Evolutionary conservation across 345 rosid genomes (phyloP).

Genomic region (Reutealis trisperma): DNA sequence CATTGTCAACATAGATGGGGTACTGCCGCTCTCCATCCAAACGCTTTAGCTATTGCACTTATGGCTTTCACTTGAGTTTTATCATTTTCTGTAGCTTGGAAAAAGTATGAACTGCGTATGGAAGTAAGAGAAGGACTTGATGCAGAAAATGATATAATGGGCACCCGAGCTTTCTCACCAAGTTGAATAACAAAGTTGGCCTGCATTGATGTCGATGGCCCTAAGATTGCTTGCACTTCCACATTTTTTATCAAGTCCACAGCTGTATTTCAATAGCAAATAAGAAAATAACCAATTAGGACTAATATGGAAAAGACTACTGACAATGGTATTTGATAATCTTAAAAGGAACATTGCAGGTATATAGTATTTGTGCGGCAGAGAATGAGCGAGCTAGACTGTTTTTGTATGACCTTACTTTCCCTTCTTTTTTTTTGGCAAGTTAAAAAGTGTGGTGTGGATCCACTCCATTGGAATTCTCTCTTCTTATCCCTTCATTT

Average conservation of each 20-base stretch:
- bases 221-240: slow-evolving; percentile 55
- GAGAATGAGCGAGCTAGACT: too few species aligned
- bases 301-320: too few species aligned
- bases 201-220: slow-evolving; percentile 53
- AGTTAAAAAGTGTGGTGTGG: too few species aligned
- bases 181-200: slow-evolving; percentile 36
- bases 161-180: slow-evolving; percentile 28
- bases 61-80: slow-evolving; percentile 45
- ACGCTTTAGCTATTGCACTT: slow-evolving; percentile 25
- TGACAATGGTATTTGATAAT: too few species aligned
- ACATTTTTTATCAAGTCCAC: slow-evolving; percentile 44
- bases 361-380: too few species aligned
- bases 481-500: too few species aligned
- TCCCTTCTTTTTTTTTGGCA: too few species aligned
- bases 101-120: slow-evolving; percentile 32
- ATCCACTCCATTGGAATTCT: too few species aligned
- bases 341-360: too few species aligned
- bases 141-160: slow-evolving; percentile 31
- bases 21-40: slow-evolving; percentile 40
- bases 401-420: too few species aligned
- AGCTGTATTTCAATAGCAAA: slow-evolving; percentile 20
- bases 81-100: slow-evolving; percentile 41
- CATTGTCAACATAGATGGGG: slow-evolving; percentile 38
- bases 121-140: slow-evolving; percentile 39
- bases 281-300: not conserved